Base-by-base conservation (phyloP, 2,329 filamentous ascomycete genomes). In the Aureobasidium mangrovei region DNA sequence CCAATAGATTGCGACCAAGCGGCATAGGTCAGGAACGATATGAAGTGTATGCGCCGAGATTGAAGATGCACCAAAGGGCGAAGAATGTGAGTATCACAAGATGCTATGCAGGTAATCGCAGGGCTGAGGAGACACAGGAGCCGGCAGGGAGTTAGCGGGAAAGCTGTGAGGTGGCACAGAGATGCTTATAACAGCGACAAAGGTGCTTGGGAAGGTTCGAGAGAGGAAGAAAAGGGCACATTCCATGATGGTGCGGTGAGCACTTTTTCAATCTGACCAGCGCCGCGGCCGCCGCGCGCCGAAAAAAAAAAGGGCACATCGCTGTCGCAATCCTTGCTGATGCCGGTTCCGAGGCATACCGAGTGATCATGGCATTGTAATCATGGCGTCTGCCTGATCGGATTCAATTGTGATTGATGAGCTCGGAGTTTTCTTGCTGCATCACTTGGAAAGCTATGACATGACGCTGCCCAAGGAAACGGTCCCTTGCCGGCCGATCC, bases 281-380 rank as follows among this genome's bases (percentile, higher is more conserved):
- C 33, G 38, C 44, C 33, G 26, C 31, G 5, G 33, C 26, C 3
- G 29, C 31, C 29, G 5, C 4, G 28, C 2, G 18, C 33, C 4
- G 8, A 24, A 12, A 38, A 47, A 27, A 47, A 6, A 6, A 28
- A 18, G 18, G 18, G 18, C 18, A 18, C 18, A 18, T 18, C 18
- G 18, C 18, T 18, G 18, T 18, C 18, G 18, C 18, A 9, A 45
- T 18, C 10, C 38, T 24, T 27, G 32, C 29, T 47, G 33, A 32
- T 47, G 27, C 46, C 46, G 46, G 18, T 40, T 49, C 46, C 46
- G 46, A 49, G 46, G 35, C 46, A 49, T 49, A 49, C 46, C 46
- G 46, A 49, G 27, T 9, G 44, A 8, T 29, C 33, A 47, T 47
- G 33, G 33, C 7, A 29, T 38, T 7, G 44, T 47, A 38, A 38